Evolutionary conservation across 257 asterid genomes (phyloP), one percentile per base, ranked within the genome.

Genomic region (Nicotiana tabacum): DNA sequence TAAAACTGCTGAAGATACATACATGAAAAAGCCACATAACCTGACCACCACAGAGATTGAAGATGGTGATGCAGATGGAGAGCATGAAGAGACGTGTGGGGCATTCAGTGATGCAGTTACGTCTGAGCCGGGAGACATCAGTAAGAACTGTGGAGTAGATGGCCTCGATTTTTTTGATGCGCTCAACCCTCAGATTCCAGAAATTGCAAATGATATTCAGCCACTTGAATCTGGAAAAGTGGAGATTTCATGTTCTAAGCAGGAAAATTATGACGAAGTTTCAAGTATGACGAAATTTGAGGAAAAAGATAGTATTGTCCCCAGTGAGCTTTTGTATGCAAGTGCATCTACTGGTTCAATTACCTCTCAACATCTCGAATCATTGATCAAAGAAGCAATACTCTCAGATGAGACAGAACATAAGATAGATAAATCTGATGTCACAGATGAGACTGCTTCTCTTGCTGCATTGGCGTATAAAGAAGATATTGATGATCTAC

Each of bases 221-320:
- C 66, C 81, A 39, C 80, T 61, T 48, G 88, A 74, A 77, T 81
- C 84, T 43, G 79, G 70, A 55, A 77, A 86, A 65, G 66, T 37
- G 57, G 87, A 62, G 74, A 87, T 67, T 82, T 86, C 89, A 37
- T 60, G 57, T 70, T 74, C 79, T 80, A 64, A 64, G 77, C 85
- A 85, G 66, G 89, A 83, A 82, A 80, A 77, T 83, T 85, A 85
- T 84, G 90, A 80, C 78, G 87, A 82, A 67, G 83, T 72, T 70
- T 69, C 32, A 67, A 77, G 87, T 77, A 35, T 77, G 24, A 66
- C 51, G 83, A 64, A 84, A 83, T 82, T 21, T 85, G 86, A 82
- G 39, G 86, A 84, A 66, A 62, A 55, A 68, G 86, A 77, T 66
- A 87, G 84, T 85, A 69, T 46, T 81, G 68, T 66, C 58, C 65